A percentile compares a stretch with the other conserved stretches of the same genome.
Conservation (phyloP, 208 protist species). For the Naegleria gruberi region DNA sequence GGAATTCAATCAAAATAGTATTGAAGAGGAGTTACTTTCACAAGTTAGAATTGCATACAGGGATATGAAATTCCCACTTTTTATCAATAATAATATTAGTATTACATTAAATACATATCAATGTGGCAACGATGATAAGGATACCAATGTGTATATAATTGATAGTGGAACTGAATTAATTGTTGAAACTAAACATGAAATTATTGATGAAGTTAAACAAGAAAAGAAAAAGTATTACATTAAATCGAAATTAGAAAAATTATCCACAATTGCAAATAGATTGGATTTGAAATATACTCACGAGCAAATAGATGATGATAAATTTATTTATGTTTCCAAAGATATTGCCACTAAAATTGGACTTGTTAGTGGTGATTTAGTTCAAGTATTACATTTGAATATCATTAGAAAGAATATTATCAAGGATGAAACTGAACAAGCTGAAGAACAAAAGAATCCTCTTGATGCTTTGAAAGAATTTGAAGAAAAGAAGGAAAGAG, state of each 20-base stretch:
- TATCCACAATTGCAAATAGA: neutral
- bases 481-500: slow-evolving; percentile 10
- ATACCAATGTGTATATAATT: neutral
- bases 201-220: neutral
- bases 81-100: neutral
- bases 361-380: neutral
- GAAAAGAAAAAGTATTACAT: neutral
- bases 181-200: neutral
- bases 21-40: slow-evolving; percentile 64
- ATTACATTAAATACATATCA: neutral
- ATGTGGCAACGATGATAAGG: neutral
- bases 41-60: slow-evolving; percentile 70
- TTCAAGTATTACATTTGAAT: neutral
- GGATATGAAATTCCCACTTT: slow-evolving; percentile 49
- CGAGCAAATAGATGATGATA: neutral
- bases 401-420: neutral
- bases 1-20: slow-evolving; percentile 67
- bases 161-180: slow-evolving; percentile 2
- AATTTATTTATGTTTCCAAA: neutral
- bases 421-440: neutral
- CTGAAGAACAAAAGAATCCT: neutral
- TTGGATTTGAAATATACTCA: neutral
- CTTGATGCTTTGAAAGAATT: neutral
- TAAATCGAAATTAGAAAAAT: neutral
- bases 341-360: neutral